These are phyloP conservation scores for Pythium sp. DNA, from an alignment of 352 stramenopile species.

Conservation along the genomic window DNA sequence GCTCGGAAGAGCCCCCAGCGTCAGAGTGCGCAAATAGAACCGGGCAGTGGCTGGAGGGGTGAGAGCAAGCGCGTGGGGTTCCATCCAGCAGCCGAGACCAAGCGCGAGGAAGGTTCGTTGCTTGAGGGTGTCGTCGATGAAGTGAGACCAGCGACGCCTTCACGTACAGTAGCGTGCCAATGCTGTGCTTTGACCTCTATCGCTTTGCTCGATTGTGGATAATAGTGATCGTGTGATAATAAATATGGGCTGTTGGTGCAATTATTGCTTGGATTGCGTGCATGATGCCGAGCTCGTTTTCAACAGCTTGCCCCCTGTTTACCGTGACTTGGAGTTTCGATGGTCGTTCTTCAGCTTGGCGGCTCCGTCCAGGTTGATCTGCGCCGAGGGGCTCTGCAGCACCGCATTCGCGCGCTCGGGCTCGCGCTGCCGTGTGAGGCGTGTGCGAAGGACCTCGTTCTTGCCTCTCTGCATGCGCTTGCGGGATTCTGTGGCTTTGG, in stretches of 20 bases:
- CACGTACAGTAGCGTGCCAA: too few relatives aligned
- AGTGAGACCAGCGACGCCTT: too few relatives aligned
- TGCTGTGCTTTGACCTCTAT: too few relatives aligned
- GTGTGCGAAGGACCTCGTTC: constrained; percentile 36
- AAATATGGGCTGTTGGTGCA: neutral
- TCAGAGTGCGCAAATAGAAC: too few relatives aligned
- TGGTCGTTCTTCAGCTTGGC: constrained; percentile 28
- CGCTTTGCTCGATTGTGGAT: too few relatives aligned
- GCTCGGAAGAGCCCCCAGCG: too few relatives aligned
- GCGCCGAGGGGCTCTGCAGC: constrained; percentile 24
- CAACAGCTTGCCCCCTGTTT: neutral
- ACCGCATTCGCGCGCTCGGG: constrained; percentile 19
- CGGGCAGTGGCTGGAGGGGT: neutral
- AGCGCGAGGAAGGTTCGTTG: neutral
- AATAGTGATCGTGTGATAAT: neutral
- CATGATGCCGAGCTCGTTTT: neutral
- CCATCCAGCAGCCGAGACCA: neutral
- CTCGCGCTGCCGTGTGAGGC: constrained; percentile 29
- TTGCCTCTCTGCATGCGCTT: constrained; percentile 28
- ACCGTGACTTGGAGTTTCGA: neutral
- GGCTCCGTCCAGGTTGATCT: constrained; percentile 20
- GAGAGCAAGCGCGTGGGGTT: neutral
- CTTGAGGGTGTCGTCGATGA: neutral
- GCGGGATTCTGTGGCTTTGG: constrained; percentile 15
- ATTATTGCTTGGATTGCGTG: neutral